Conservation (phyloP, 495 filamentous ascomycete genomes). For the Saxispiralis lemnorum region DNA sequence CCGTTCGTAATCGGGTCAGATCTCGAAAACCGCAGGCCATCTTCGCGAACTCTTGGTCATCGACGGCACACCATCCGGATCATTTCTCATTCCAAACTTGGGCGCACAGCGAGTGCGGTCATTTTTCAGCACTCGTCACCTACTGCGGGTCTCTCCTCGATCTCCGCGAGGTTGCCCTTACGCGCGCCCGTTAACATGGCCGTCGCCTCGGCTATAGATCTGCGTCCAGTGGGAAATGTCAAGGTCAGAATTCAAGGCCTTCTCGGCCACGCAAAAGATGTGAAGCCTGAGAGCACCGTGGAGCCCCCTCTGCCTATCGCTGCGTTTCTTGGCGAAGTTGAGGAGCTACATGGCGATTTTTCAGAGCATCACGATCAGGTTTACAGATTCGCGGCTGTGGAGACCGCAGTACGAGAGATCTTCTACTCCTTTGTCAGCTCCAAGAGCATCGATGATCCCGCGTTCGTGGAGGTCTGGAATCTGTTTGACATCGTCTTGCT, state of each 20-base stretch:
- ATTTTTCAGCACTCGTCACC: too few relatives aligned
- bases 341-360: constrained; percentile 26
- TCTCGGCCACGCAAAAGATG: constrained; percentile 41
- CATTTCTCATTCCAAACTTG: too few relatives aligned
- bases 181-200: constrained; percentile 2
- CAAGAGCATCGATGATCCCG: constrained; percentile 43
- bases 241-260: constrained; percentile 34
- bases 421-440: constrained; percentile 40
- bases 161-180: neutral
- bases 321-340: constrained; percentile 29
- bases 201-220: constrained; percentile 1
- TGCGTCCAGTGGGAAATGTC: constrained; percentile 6
- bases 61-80: too few relatives aligned
- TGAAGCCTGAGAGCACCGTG: constrained; percentile 49
- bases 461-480: constrained; percentile 75
- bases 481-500: constrained; percentile 77
- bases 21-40: too few relatives aligned
- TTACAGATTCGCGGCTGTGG: constrained; percentile 37
- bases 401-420: constrained; percentile 58
- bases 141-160: neutral
- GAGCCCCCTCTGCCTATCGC: constrained; percentile 60
- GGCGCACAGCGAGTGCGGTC: too few relatives aligned
- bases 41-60: too few relatives aligned
- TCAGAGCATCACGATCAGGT: constrained; percentile 13
- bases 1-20: neutral